These are phyloP conservation scores for Carpinus fangiana DNA, from an alignment of 306 rosid genomes.

Conservation along the genomic window DNA sequence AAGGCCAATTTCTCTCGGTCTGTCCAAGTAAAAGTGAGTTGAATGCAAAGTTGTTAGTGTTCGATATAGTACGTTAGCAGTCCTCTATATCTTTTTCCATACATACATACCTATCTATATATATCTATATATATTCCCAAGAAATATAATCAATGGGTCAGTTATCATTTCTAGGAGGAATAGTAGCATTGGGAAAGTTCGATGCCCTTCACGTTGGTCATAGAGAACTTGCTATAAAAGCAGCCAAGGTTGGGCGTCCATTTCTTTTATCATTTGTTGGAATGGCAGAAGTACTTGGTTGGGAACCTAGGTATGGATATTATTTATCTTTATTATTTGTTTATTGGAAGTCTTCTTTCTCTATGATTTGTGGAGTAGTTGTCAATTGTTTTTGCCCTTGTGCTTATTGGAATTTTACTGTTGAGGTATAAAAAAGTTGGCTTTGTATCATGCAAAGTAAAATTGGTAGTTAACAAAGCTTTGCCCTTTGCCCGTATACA, in stretches of 20 bases:
- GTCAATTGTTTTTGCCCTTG: not conserved
- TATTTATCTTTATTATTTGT: slow-evolving; percentile 15
- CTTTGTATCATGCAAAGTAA: not conserved
- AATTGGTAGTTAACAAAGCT: not conserved
- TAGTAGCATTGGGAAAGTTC: slow-evolving; percentile 93
- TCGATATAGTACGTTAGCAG: not conserved
- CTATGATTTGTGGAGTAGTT: not conserved
- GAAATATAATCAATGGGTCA: slow-evolving; percentile 7
- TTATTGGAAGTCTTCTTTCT: not conserved
- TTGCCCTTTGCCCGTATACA: not conserved
- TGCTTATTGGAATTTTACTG: not conserved
- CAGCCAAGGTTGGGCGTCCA: slow-evolving; percentile 87
- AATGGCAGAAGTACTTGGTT: slow-evolving; percentile 90
- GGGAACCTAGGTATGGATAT: slow-evolving; percentile 76
- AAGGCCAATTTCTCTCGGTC: not conserved
- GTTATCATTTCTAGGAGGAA: slow-evolving; percentile 62
- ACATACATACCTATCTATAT: not conserved
- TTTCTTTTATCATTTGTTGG: slow-evolving; percentile 91
- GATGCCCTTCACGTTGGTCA: slow-evolving; percentile 96
- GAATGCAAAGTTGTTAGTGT: not conserved
- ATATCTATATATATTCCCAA: not conserved
- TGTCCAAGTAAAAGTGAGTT: not conserved
- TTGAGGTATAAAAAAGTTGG: not conserved
- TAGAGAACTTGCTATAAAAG: slow-evolving; percentile 94
- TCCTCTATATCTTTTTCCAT: not conserved